These are phyloP conservation scores for Calonectria leucothoes DNA, from an alignment of 2,329 filamentous ascomycete species.

Conservation along the genomic window DNA sequence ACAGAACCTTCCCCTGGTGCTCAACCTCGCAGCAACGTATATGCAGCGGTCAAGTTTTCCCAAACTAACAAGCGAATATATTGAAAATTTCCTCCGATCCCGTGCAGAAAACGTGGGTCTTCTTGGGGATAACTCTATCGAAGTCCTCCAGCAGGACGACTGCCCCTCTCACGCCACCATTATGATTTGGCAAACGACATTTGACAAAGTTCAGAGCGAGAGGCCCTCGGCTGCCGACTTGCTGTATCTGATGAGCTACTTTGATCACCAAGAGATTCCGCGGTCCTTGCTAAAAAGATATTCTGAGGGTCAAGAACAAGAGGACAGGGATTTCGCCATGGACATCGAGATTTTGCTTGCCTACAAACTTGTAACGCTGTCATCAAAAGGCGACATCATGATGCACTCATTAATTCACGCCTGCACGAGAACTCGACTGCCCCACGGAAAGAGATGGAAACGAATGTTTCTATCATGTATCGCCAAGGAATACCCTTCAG, in stretches of 20 bases:
- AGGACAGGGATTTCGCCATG: neutral
- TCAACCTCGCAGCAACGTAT: slow-evolving; percentile 42
- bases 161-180: slow-evolving; percentile 18
- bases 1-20: neutral
- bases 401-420: neutral
- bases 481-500: neutral
- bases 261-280: slow-evolving; percentile 23
- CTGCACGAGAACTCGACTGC: neutral
- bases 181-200: slow-evolving; percentile 20
- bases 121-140: slow-evolving; percentile 36
- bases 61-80: slow-evolving; percentile 43
- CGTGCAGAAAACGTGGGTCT: slow-evolving; percentile 40
- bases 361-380: neutral
- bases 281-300: neutral
- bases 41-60: slow-evolving; percentile 35
- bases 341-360: neutral
- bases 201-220: slow-evolving; percentile 17
- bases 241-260: slow-evolving; percentile 30
- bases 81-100: slow-evolving; percentile 44
- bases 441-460: neutral
- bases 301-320: neutral
- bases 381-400: neutral
- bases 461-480: neutral
- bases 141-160: slow-evolving; percentile 27
- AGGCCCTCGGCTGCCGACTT: slow-evolving; percentile 12